phyloP scores from a whole-genome alignment of 2,329 filamentous ascomycete species.

The Cladosporium sp. region DNA sequence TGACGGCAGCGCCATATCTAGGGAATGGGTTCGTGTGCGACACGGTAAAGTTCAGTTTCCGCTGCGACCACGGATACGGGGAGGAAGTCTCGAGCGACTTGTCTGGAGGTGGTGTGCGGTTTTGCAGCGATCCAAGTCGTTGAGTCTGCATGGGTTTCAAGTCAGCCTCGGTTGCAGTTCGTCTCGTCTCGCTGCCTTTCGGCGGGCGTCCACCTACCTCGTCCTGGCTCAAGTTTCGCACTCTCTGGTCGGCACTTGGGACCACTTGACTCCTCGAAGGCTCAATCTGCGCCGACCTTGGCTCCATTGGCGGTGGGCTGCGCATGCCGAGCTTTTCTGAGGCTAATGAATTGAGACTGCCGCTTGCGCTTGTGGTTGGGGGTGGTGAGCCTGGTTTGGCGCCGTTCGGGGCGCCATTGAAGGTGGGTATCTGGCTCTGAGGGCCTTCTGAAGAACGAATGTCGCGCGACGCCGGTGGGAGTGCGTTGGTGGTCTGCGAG shows the following conservation, averaged over 20 bases:
- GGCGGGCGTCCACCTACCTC: conserved; percentile 16
- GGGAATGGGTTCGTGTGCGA: conserved; percentile 84
- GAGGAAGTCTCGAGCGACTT: conserved; percentile 61
- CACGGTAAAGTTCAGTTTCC: conserved; percentile 78
- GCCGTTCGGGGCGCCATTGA: conserved; percentile 40
- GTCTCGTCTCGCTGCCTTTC: neutral
- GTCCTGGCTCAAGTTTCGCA: conserved; percentile 31
- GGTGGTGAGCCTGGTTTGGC: conserved; percentile 41
- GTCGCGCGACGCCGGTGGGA: conserved; percentile 54
- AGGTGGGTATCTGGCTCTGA: conserved; percentile 38
- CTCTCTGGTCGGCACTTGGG: conserved; percentile 62
- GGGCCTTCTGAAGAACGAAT: conserved; percentile 53
- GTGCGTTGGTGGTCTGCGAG: conserved; percentile 30
- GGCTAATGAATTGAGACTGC: conserved; percentile 31
- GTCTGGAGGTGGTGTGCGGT: conserved; percentile 33
- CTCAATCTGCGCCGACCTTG: neutral
- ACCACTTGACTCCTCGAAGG: conserved; percentile 20
- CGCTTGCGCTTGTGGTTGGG: conserved; percentile 54
- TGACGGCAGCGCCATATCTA: conserved; percentile 94
- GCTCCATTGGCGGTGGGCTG: conserved; percentile 7
- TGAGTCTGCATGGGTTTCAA: conserved; percentile 8
- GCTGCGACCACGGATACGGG: conserved; percentile 93
- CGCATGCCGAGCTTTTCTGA: conserved; percentile 13
- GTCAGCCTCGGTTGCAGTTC: conserved; percentile 24
- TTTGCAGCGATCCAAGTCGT: conserved; percentile 2